A percentile compares a stretch with the other conserved stretches of the same genome.
Evolutionary conservation across 1,284 basidiomycete genomes (phyloP).

Genomic region (Ceratobasidium sp.): DNA sequence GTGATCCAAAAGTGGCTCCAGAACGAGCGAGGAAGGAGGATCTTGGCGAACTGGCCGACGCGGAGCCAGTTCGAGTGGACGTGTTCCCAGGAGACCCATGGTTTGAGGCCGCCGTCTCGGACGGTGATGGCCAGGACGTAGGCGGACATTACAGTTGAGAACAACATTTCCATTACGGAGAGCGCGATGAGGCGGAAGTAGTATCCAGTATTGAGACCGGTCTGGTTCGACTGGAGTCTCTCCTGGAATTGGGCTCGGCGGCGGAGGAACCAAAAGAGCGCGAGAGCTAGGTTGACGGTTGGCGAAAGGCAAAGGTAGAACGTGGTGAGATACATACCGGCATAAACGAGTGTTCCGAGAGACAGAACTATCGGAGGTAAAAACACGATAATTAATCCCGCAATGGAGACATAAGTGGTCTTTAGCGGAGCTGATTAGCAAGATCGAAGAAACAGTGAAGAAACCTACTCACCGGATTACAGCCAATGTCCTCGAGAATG

Average conservation of each 20-base stretch:
- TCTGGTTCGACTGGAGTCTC: constrained; percentile 53
- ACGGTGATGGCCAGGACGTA: constrained; percentile 47
- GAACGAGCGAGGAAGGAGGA: constrained; percentile 36
- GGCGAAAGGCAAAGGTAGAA: constrained; percentile 3
- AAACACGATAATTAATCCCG: constrained; percentile 70
- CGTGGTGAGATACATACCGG: constrained; percentile 50
- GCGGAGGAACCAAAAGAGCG: constrained; percentile 56
- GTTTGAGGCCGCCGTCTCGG: constrained; percentile 47
- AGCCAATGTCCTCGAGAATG: constrained; percentile 74
- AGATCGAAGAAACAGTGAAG: background rate
- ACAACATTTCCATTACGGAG: constrained; percentile 62
- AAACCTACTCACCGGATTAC: constrained; percentile 61
- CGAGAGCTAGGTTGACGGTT: constrained; percentile 55
- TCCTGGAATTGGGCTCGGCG: constrained; percentile 57
- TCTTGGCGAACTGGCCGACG: constrained; percentile 49
- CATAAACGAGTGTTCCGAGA: constrained; percentile 52
- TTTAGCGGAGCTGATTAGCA: background rate
- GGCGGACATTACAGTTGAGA: constrained; percentile 52
- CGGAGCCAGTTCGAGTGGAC: constrained; percentile 55
- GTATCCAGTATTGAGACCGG: constrained; percentile 63
- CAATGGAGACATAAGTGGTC: constrained; percentile 68
- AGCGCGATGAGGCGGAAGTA: constrained; percentile 71
- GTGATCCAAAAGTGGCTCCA: constrained; percentile 38
- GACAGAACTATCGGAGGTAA: constrained; percentile 69
- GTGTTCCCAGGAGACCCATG: constrained; percentile 56